Conservation (phyloP, 2,329 filamentous ascomycete genomes). For the Penicillium sp. region DNA sequence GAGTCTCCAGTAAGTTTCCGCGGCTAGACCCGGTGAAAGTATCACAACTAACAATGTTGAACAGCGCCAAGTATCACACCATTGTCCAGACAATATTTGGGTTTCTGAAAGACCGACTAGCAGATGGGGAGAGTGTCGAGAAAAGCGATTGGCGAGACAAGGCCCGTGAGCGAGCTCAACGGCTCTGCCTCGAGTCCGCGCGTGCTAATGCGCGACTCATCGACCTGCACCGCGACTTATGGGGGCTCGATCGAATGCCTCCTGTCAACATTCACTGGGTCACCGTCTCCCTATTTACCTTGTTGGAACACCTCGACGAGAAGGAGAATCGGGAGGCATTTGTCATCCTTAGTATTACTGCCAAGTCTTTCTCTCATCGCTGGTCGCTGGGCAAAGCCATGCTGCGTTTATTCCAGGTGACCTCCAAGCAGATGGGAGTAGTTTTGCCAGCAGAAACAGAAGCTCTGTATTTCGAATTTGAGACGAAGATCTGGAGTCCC, state of each 20-base stretch:
- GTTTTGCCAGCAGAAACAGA: slow-evolving; percentile 23
- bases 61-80: slow-evolving; percentile 41
- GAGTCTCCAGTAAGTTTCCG: slow-evolving; percentile 11
- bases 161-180: slow-evolving; percentile 12
- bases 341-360: slow-evolving; percentile 23
- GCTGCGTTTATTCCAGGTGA: slow-evolving; percentile 23
- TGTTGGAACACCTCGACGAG: slow-evolving; percentile 26
- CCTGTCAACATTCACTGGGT: slow-evolving; percentile 32
- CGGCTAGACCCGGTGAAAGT: neutral
- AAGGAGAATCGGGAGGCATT: slow-evolving; percentile 25
- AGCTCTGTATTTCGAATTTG: slow-evolving; percentile 24
- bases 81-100: slow-evolving; percentile 36
- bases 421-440: slow-evolving; percentile 18
- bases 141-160: slow-evolving; percentile 4
- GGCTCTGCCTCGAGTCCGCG: slow-evolving; percentile 26
- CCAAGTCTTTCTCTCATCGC: slow-evolving; percentile 24
- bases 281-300: slow-evolving; percentile 27
- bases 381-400: slow-evolving; percentile 22
- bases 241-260: slow-evolving; percentile 35
- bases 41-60: slow-evolving; percentile 1
- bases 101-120: slow-evolving; percentile 13
- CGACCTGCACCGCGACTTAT: slow-evolving; percentile 26
- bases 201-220: slow-evolving; percentile 27
- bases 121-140: slow-evolving; percentile 6
- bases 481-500: slow-evolving; percentile 14